Base-by-base conservation (phyloP, 257 asterid genomes). In the Solanum phureja region DNA sequence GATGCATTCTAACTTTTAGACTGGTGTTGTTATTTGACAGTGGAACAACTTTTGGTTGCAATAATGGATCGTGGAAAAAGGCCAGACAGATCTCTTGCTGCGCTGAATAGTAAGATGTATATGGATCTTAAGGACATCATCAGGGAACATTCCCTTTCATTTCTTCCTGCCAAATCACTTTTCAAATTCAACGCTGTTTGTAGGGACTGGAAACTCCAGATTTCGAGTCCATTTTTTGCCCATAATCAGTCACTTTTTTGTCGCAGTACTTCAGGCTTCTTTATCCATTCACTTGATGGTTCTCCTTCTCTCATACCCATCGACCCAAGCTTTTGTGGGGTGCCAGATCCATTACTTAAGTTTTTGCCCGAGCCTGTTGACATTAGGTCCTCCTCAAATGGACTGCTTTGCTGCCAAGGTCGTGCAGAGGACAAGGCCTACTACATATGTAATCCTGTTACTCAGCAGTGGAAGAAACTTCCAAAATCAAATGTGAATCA, bases 101-200 rank as follows among this genome's bases (percentile, higher is more conserved):
- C 35, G 2, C 27, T 24, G 85, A 90, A 79, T 90, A 82, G 84
- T 60, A 90, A 81, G 91, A 82, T 93, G 75, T 91, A 91, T 91
- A 81, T 93, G 93, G 93, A 91, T 82, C 91, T 93, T 86, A 90
- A 87, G 89, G 92, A 90, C 72, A 86, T 93, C 21, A 44, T 93
- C 35, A 90, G 92, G 89, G 94, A 92, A 64, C 86, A 91, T 49
- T 91, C 93, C 58, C 92, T 93, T 49, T 89, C 79, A 19, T 93
- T 86, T 81, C 91, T 93, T 87, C 95, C 95, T 66, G 94, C 94
- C 73, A 93, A 91, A 90, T 91, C 94, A 12, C 93, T 93, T 77
- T 75, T 79, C 89, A 90, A 92, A 89, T 90, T 87, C 88, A 89
- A 31, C 18, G 35, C 88, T 87, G 94, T 93, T 85, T 93, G 95